Base-by-base conservation (phyloP, 345 rosid species). In the Arabidopsis thaliana region DNA sequence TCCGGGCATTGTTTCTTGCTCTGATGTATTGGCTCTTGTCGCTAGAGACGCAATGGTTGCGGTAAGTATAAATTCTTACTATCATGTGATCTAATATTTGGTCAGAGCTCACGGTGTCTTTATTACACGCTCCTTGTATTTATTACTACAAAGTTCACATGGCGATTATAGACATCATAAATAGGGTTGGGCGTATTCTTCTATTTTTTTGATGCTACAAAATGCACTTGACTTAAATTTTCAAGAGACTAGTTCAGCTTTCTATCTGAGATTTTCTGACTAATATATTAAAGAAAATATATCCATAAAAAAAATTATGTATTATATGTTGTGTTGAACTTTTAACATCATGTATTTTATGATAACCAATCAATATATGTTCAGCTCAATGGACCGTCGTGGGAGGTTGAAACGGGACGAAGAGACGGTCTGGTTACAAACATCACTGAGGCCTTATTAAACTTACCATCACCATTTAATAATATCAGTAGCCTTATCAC, bases 1-100 rank as follows among this genome's bases (percentile, higher is more conserved):
- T 68, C 97, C 92, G 8, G 84, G 88, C 33, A 75, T 86, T 4
- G 96, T 93, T 58, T 93, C 97, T 6, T 93, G 98, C 76, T 82
- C 97, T 0, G 97, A 93, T 72, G 78, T 84, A 38, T 1, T 89
- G 42, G 97, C 96, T 28, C 69, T 91, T 46, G 91, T 84, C 0
- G 86, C 86, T 62, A 84, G 97, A 63, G 94, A 91, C 55, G 83
- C 79, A 7, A 72, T 80, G 22, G 82, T 64, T 5, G 82, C 76
- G 75, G 94, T 91, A 69, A 67, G 74, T 49, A 59, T 50, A 45
- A 25, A 33, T 0, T 40, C 34, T n/a, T 50, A 20, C 8, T 40
- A 72, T n/a, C 8, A 20, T 11, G 33, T 65, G 3, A 30, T 59
- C 37, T 59, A 25, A 4, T 59, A 59, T 59, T 59, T 48, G 40